Base-by-base conservation (phyloP, 805 yeast genomes). In the Deakozyma indianensis region DNA sequence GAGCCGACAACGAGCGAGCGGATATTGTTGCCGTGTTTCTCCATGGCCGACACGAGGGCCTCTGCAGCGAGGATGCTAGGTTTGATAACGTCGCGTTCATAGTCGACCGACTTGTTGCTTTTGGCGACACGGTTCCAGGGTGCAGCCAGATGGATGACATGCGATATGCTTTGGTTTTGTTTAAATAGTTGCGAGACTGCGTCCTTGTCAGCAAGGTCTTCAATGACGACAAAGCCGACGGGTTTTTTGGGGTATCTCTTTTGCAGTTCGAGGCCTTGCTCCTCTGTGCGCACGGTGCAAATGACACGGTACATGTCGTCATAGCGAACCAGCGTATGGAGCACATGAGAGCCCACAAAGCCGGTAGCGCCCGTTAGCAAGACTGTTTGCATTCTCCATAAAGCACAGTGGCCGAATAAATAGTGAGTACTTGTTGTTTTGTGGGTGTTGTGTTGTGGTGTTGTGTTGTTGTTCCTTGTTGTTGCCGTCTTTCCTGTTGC, bases 121-220 rank as follows among this genome's bases (percentile, higher is more conserved):
- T 5, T 14, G 11, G 18, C 5, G n/a, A 24, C 27, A 16, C 68
- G 71, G 23, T 67, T 62, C 55, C 72, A 71, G 14, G 83, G 82
- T 14, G 80, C 71, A 2, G 84, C 83, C 7, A 79, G 69, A 58
- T 78, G 84, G 38, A 77, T 52, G 43, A 78, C 77, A 27, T 69
- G 73, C 11, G 64, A 63, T 46, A 76, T 69, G 38, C 76, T 79
- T 27, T 71, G 70, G 48, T 60, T 58, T 21, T 62, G 63, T 51
- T 68, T 57, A 51, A 77, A 64, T 0, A 69, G 68, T 4, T 57
- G 56, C 28, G 70, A 62, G 49, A 69, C 65, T 14, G 64, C 58
- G 20, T 44, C 45, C 16, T 44, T 45, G 15, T 25, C 35, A 23
- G 65, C 65, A 43, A 77, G 67, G 50, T 75, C 80, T 3, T 61